Evolutionary conservation across 2,329 filamentous ascomycete genomes (phyloP).

Genomic region (Talaromyces piceae): DNA sequence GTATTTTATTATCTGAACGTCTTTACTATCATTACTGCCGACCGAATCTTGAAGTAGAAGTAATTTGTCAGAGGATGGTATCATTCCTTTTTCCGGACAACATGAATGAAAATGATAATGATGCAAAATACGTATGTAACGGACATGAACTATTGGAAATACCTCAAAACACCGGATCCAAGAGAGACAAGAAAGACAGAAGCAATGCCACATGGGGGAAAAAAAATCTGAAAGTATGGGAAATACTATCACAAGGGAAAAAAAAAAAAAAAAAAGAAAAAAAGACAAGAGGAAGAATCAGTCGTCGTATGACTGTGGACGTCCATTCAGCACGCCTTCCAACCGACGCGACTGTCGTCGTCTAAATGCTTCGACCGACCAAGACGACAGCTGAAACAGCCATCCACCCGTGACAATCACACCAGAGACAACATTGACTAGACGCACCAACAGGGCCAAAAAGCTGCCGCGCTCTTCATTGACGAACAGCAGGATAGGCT

Average conservation of each 20-base stretch:
- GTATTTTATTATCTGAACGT: too few relatives aligned
- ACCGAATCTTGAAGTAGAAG: too few relatives aligned
- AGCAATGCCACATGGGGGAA: background rate
- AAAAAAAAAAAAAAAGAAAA: conserved; percentile 19
- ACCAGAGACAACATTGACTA: conserved; percentile 85
- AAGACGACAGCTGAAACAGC: conserved; percentile 79
- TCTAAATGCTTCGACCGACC: conserved; percentile 50
- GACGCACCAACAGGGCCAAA: conserved; percentile 65
- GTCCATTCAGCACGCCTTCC: conserved; percentile 44
- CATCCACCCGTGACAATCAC: conserved; percentile 91
- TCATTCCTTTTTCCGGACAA: too few relatives aligned
- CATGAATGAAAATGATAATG: too few relatives aligned
- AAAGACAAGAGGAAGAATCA: conserved; percentile 14
- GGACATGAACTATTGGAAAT: too few relatives aligned
- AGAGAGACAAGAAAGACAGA: background rate
- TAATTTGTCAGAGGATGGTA: too few relatives aligned
- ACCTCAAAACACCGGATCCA: background rate
- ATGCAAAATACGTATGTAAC: background rate
- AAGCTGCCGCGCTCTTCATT: conserved; percentile 72
- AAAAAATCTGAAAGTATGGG: too few relatives aligned
- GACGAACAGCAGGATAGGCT: conserved; percentile 82
- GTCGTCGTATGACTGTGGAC: conserved; percentile 22
- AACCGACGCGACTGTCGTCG: conserved; percentile 33
- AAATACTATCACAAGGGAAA: too few relatives aligned
- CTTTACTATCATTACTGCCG: too few relatives aligned